Evolutionary conservation across 1,139 yeast genomes (phyloP).

Genomic region (Yamadazyma conglobata): DNA sequence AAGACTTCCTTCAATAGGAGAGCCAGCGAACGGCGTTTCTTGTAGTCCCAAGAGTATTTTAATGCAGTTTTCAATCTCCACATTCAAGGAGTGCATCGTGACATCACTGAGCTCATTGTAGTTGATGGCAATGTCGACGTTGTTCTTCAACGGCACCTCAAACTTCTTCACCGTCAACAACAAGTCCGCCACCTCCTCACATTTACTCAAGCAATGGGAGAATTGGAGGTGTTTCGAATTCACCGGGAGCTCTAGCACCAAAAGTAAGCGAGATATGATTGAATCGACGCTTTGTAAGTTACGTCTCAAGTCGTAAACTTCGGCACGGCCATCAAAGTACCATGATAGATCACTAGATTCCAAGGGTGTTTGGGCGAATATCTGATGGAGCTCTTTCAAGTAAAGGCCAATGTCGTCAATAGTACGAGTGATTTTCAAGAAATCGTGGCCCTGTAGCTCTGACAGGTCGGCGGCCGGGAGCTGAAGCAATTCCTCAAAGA

Average conservation of each 20-base stretch:
- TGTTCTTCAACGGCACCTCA: slow-evolving; percentile 35
- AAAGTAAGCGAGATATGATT: slow-evolving; percentile 38
- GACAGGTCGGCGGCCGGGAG: slow-evolving; percentile 18
- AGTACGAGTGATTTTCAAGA: slow-evolving; percentile 28
- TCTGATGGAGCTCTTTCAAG: slow-evolving; percentile 19
- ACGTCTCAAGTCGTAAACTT: slow-evolving; percentile 34
- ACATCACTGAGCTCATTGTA: slow-evolving; percentile 54
- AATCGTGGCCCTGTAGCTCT: slow-evolving; percentile 27
- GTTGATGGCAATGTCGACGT: slow-evolving; percentile 53
- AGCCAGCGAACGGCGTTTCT: slow-evolving; percentile 27
- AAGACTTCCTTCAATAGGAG: slow-evolving; percentile 30
- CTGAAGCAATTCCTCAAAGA: slow-evolving; percentile 29
- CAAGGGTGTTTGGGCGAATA: slow-evolving; percentile 13
- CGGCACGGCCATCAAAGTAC: slow-evolving; percentile 47
- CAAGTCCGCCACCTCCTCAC: slow-evolving; percentile 37
- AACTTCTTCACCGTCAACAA: slow-evolving; percentile 39
- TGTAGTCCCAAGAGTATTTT: slow-evolving; percentile 35
- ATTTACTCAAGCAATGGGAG: slow-evolving; percentile 18
- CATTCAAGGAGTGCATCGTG: slow-evolving; percentile 49
- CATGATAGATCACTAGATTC: slow-evolving; percentile 28
- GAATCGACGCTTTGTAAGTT: slow-evolving; percentile 46
- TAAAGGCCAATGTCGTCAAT: slow-evolving; percentile 31
- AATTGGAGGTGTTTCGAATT: slow-evolving; percentile 13
- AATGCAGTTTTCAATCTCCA: slow-evolving; percentile 49
- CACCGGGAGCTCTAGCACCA: slow-evolving; percentile 25